Percentiles rank a stretch among this genome's conserved stretches.
phyloP scores from a whole-genome alignment of 1,139 yeast species.

The Geotrichum reessii region DNA sequence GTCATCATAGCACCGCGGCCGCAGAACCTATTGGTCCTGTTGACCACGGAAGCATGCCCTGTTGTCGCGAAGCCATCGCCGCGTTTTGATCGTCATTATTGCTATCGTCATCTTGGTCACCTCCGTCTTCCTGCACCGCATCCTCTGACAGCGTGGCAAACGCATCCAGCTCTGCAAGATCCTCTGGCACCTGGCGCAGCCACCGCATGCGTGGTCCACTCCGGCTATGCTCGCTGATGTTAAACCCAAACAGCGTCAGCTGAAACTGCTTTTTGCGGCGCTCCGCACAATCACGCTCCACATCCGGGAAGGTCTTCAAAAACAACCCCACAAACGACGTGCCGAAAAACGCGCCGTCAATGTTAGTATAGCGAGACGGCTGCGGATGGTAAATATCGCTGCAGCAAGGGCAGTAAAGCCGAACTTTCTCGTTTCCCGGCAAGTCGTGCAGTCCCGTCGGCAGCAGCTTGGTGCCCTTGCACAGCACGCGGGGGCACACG shows the following conservation, averaged over 20 bases:
- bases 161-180: slow-evolving; percentile 14
- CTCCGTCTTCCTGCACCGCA: slow-evolving; percentile 4
- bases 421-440: slow-evolving; percentile 86
- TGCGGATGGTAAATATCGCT: slow-evolving; percentile 85
- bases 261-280: slow-evolving; percentile 55
- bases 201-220: slow-evolving; percentile 94
- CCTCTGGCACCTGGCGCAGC: slow-evolving; percentile 71
- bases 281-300: slow-evolving; percentile 48
- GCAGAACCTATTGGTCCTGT: background rate
- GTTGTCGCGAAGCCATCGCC: no score
- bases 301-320: slow-evolving; percentile 82
- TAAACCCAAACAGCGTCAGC: slow-evolving; percentile 82
- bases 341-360: slow-evolving; percentile 96
- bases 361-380: slow-evolving; percentile 73
- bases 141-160: slow-evolving; percentile 2
- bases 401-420: slow-evolving; percentile 92
- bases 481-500: slow-evolving; percentile 79
- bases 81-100: background rate
- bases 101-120: slow-evolving; percentile 5
- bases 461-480: slow-evolving; percentile 86
- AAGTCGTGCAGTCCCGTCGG: slow-evolving; percentile 91
- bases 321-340: slow-evolving; percentile 92
- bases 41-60: background rate
- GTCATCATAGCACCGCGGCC: slow-evolving; percentile 3
- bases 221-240: slow-evolving; percentile 63